A percentile compares a stretch with the other conserved stretches of the same genome.
Evolutionary conservation across 2,329 filamentous ascomycete species (phyloP).

Genomic region (Hymenoscyphus linearis): DNA sequence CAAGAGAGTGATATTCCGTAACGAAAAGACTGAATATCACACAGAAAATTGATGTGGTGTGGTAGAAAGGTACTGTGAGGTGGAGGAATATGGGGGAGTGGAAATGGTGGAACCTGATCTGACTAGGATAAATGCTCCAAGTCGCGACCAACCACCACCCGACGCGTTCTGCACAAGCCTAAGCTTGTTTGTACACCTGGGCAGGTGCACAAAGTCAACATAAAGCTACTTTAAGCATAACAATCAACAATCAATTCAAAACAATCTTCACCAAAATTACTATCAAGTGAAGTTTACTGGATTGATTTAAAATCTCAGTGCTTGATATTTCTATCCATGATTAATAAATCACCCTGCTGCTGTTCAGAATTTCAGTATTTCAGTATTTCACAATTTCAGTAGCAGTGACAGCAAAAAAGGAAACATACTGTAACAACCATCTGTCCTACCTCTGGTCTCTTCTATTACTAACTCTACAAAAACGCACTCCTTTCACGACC

Average conservation of each 20-base stretch:
- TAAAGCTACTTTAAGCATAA: neutral
- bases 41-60: neutral
- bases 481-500: no score
- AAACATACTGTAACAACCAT: no score
- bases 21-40: neutral
- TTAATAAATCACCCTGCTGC: no score
- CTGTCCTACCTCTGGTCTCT: no score
- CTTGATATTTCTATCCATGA: no score
- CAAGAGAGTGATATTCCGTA: neutral
- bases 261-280: neutral
- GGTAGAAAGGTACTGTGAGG: neutral
- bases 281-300: no score
- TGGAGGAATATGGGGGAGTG: neutral
- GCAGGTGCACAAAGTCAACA: conserved; percentile 3
- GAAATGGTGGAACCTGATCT: neutral
- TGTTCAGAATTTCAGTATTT: no score
- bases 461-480: no score
- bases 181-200: neutral
- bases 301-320: no score
- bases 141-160: conserved; percentile 1
- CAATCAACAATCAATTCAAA: neutral
- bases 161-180: conserved; percentile 5
- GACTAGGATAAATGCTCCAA: neutral
- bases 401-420: no score
- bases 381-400: no score